These are phyloP conservation scores for Akebia trifoliata DNA, from an alignment of 164 flowering plant genomes.

Conservation along the genomic window DNA sequence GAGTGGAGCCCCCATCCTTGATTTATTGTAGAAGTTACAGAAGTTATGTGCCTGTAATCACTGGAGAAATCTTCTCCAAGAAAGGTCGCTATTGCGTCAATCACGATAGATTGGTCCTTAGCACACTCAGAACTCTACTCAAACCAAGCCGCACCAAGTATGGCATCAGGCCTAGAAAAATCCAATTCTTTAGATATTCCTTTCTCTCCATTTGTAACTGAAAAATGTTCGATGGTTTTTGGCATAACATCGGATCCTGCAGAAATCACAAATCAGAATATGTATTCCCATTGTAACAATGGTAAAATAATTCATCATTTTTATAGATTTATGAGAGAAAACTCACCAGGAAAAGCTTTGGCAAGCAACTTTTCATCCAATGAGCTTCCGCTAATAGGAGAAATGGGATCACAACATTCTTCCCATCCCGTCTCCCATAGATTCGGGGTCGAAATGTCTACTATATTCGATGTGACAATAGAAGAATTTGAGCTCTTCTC, in stretches of 20 bases:
- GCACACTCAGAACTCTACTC: conserved; percentile 25
- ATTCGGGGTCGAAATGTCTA: conserved; percentile 30
- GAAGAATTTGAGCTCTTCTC: conserved; percentile 53
- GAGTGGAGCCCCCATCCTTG: conserved; percentile 37
- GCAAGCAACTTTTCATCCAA: conserved; percentile 35
- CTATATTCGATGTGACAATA: conserved; percentile 27
- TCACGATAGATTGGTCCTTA: conserved; percentile 30
- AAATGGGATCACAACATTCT: conserved; percentile 44
- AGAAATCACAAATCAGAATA: conserved; percentile 3
- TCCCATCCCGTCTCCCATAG: conserved; percentile 30
- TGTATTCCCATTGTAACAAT: background rate
- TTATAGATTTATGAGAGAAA: background rate
- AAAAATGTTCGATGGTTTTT: conserved; percentile 36
- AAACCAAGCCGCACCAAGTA: conserved; percentile 47
- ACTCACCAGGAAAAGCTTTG: conserved; percentile 43
- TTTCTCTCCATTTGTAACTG: conserved; percentile 19
- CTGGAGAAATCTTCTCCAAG: conserved; percentile 47
- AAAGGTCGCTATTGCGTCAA: conserved; percentile 38
- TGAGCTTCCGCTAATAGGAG: conserved; percentile 50
- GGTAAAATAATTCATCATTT: background rate
- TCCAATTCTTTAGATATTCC: conserved; percentile 19
- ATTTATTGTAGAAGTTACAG: conserved; percentile 22
- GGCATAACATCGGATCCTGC: conserved; percentile 42
- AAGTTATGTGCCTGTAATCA: conserved; percentile 32
- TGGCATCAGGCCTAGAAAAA: conserved; percentile 42